Base-by-base conservation (phyloP, 2,329 filamentous ascomycete species). In the Sporothrix schenckii region DNA sequence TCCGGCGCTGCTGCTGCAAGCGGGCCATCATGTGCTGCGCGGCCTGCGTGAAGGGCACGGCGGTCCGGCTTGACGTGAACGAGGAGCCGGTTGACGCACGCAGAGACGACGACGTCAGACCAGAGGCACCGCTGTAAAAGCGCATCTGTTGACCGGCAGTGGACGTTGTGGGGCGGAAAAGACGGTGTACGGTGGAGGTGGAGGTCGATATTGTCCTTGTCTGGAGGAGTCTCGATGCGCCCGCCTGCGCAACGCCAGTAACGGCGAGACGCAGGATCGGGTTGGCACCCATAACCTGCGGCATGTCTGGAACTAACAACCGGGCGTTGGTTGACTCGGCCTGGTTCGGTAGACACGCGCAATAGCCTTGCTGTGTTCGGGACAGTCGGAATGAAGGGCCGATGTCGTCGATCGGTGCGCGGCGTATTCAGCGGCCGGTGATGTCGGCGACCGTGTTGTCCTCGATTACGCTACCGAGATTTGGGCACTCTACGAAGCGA, bases 401-500 rank as follows among this genome's bases (percentile, higher is more conserved):
- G 56, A 13, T 60, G 16, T n/a, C 63, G 27, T 16, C 30, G 68
- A 13, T 44, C 21, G 66, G 24, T 24, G 24, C 24, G 44, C 30
- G 19, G 24, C 49, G n/a, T 24, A n/a, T 4, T n/a, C n/a, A 27
- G 47, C 34, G 3, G 34, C 68, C n/a, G 27, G 34, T 13, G 39
- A 19, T 47, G 66, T 52, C 41, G 66, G 47, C 39, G 65, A 47
- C 34, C 70, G 27, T 9, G 60, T 47, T 16, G 50, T 21, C 11
- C 14, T 30, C 21, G 24, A 54, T 2, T 30, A 4, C 13, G 50
- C 19, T 47, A 58, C 30, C 41, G 71, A 67, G 24, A 54, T 67
- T 11, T 75, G 67, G 52, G 66, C 74, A 74, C 76, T 76, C 75
- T 79, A 82, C 10, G 82, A 79, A 24, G 78, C 72, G 70, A 78